These are phyloP conservation scores for Coemansia sp. DNA, from an alignment of 192 early-diverging fungal genomes.

Conservation along the genomic window DNA sequence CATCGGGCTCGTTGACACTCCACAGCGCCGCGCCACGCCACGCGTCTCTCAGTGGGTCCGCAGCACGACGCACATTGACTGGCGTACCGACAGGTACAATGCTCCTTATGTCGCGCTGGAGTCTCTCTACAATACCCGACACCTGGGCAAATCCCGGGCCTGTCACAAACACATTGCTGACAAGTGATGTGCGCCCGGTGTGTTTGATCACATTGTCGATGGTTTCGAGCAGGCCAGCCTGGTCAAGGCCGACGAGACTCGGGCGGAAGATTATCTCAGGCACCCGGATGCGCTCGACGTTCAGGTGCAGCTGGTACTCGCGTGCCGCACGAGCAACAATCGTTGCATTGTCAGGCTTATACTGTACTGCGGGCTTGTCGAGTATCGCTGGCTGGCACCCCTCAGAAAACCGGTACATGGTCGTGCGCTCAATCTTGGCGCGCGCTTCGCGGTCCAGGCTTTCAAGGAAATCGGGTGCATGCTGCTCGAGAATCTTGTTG, in stretches of 20 bases:
- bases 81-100: slow-evolving; percentile 61
- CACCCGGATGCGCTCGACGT: slow-evolving; percentile 86
- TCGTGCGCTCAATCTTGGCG: slow-evolving; percentile 63
- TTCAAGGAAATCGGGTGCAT: slow-evolving; percentile 74
- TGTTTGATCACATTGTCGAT: slow-evolving; percentile 60
- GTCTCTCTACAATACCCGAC: slow-evolving; percentile 62
- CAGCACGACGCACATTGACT: slow-evolving; percentile 59
- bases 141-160: slow-evolving; percentile 67
- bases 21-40: slow-evolving; percentile 85
- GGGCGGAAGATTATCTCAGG: slow-evolving; percentile 92
- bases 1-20: slow-evolving; percentile 48
- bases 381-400: slow-evolving; percentile 53
- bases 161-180: slow-evolving; percentile 69
- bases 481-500: slow-evolving; percentile 65
- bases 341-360: slow-evolving; percentile 40
- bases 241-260: slow-evolving; percentile 78
- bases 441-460: slow-evolving; percentile 68
- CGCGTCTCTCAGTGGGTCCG: slow-evolving; percentile 72
- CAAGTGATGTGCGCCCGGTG: slow-evolving; percentile 22
- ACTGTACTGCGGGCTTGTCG: slow-evolving; percentile 58
- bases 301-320: slow-evolving; percentile 81
- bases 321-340: slow-evolving; percentile 52
- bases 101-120: slow-evolving; percentile 59
- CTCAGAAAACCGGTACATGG: slow-evolving; percentile 70
- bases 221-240: slow-evolving; percentile 83